phyloP scores from a whole-genome alignment of 2,329 filamentous ascomycete species.

The Xylariaceae sp. region DNA sequence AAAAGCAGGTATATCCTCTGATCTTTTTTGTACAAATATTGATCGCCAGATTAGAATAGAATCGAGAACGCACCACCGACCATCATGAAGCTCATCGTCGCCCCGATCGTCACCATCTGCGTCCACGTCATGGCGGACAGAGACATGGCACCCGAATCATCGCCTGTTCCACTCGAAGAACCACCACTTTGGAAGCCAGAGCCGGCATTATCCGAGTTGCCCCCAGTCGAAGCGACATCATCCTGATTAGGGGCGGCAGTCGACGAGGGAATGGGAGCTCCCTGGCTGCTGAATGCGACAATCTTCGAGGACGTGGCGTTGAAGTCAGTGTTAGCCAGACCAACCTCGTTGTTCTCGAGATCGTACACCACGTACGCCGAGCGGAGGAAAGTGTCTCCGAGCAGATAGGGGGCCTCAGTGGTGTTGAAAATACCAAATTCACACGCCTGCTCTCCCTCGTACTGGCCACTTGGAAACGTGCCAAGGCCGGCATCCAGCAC shows the following conservation, averaged over 20 bases:
- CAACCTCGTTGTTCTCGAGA: constrained; percentile 54
- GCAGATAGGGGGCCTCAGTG: constrained; percentile 39
- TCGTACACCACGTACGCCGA: constrained; percentile 61
- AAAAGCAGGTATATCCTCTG: constrained; percentile 2
- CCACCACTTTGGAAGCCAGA: constrained; percentile 31
- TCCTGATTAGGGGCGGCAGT: constrained; percentile 40
- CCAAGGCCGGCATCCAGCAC: constrained; percentile 37
- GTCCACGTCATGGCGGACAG: constrained; percentile 21
- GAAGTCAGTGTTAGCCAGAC: constrained; percentile 52
- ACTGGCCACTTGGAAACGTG: constrained; percentile 39
- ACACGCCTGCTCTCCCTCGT: constrained; percentile 45
- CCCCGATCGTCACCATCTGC: constrained; percentile 25
- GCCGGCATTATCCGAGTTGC: constrained; percentile 26
- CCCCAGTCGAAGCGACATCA: constrained; percentile 11
- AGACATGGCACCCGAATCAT: constrained; percentile 14
- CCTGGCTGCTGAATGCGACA: constrained; percentile 46
- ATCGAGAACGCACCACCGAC: constrained; percentile 33
- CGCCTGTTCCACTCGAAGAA: not conserved
- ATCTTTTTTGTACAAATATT: constrained; percentile 5
- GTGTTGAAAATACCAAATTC: constrained; percentile 55
- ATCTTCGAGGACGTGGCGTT: constrained; percentile 49
- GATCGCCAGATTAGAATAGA: constrained; percentile 12
- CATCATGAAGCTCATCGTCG: constrained; percentile 30
- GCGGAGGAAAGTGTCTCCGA: constrained; percentile 57
- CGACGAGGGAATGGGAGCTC: constrained; percentile 48